Evolutionary conservation across 208 protist species (phyloP), one percentile per base, ranked within the genome.

Genomic region (Trypanosoma boissoni): DNA sequence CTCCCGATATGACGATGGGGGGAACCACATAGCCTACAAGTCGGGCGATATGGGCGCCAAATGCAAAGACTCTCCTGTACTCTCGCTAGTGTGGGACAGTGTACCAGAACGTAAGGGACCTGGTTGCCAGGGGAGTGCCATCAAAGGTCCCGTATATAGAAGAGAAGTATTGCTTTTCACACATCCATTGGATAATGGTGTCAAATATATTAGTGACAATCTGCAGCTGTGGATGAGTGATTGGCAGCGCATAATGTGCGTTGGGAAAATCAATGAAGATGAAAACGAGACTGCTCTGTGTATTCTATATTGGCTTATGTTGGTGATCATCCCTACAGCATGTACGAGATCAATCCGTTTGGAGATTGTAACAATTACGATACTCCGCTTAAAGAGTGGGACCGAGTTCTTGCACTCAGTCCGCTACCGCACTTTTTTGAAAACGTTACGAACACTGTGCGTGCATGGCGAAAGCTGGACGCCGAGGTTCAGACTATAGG

Each of bases 181-280:
- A 20, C 39, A 59, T 58, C 18, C 18, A 31, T 45, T 26, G 49
- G 5, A 4, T 49, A 23, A n/a, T 36, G 14, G 1, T 12, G 54
- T 4, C 16, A 59, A 20, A 36, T 4, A 1, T 2, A 31, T n/a
- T 12, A 5, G 4, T 18, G 3, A 14, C 4, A 36, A 23, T 14
- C 54, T 59, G n/a, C 39, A 32, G 16, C 41, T 59, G 16, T 59
- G 54, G 54, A 27, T 59, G 3, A 59, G 39, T 7, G 54, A 59
- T 27, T 26, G 34, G 26, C 45, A 49, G n/a, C 54, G 54, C 12
- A 49, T 28, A n/a, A 31, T 36, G 29, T 16, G 9, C 23, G 34
- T 59, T 7, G 54, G 54, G n/a, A 20, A 18, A 2, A 34, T 51
- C 42, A 39, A 24, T 12, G n/a, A 37, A 20, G 54, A 16, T 46